Conservation (phyloP, 768 basidiomycete genomes). For the Atractiella rhizophila region DNA sequence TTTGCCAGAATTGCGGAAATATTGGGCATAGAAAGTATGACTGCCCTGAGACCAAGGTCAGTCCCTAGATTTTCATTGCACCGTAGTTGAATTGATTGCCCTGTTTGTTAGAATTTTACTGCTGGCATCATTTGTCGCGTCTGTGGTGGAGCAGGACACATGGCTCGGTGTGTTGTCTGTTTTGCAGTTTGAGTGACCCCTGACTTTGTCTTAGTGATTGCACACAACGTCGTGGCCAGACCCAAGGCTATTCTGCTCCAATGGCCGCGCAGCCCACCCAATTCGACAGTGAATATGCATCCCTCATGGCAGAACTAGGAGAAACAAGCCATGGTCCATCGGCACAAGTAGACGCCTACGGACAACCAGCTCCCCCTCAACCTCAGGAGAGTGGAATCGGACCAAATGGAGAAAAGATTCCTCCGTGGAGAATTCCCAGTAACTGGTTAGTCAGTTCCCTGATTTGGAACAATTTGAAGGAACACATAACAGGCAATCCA, state of each 20-base stretch:
- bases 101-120: too few species aligned
- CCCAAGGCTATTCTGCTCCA: conserved; percentile 7
- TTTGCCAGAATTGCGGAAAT: conserved; percentile 86
- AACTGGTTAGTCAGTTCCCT: too few species aligned
- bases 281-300: conserved; percentile 95
- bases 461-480: too few species aligned
- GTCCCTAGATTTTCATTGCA: neutral
- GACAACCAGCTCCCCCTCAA: too few species aligned
- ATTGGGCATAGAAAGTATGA: conserved; percentile 96
- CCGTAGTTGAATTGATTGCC: too few species aligned
- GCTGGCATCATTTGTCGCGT: conserved; percentile 72
- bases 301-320: conserved; percentile 89
- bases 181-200: neutral
- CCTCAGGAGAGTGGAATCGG: too few species aligned
- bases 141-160: conserved; percentile 93
- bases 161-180: conserved; percentile 31
- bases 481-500: too few species aligned
- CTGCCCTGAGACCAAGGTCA: conserved; percentile 72
- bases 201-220: conserved; percentile 65
- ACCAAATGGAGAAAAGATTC: too few species aligned
- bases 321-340: too few species aligned
- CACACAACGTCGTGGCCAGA: neutral
- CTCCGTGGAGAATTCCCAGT: too few species aligned
- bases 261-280: conserved; percentile 26
- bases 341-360: too few species aligned